Evolutionary conservation across 1,284 basidiomycete genomes (phyloP).

Genomic region (Grifola frondosa): DNA sequence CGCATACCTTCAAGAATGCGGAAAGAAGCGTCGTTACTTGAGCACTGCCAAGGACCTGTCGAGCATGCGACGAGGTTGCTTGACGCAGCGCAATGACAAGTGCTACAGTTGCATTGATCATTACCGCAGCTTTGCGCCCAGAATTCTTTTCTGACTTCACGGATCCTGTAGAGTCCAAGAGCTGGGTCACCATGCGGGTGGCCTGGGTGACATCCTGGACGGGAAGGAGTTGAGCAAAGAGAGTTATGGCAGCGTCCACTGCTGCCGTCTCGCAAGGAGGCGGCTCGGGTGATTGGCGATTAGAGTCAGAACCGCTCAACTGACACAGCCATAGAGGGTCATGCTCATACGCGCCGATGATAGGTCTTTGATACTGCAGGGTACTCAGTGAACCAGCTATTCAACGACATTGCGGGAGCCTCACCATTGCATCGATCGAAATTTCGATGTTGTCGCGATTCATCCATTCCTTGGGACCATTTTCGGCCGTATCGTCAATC

Average conservation of each 20-base stretch:
- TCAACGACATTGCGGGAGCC: slow-evolving; percentile 20
- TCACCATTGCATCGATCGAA: slow-evolving; percentile 71
- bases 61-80: slow-evolving; percentile 50
- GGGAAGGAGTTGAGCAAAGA: slow-evolving; percentile 82
- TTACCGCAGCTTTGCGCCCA: slow-evolving; percentile 85
- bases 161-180: slow-evolving; percentile 73
- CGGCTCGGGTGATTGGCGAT: slow-evolving; percentile 54
- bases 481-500: slow-evolving; percentile 39
- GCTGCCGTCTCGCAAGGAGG: slow-evolving; percentile 82
- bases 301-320: slow-evolving; percentile 40
- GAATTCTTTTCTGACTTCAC: slow-evolving; percentile 86
- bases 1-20: slow-evolving; percentile 72
- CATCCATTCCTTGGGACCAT: slow-evolving; percentile 49
- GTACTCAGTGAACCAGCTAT: background rate
- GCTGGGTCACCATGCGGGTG: slow-evolving; percentile 64
- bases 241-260: slow-evolving; percentile 85
- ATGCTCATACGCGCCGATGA: slow-evolving; percentile 85
- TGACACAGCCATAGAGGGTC: slow-evolving; percentile 81
- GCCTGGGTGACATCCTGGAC: slow-evolving; percentile 75
- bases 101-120: slow-evolving; percentile 83
- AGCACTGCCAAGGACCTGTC: slow-evolving; percentile 64
- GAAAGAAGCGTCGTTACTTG: slow-evolving; percentile 73
- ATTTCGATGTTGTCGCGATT: slow-evolving; percentile 81
- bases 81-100: slow-evolving; percentile 73
- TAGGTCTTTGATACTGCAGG: slow-evolving; percentile 69